Base-by-base conservation (phyloP, 768 basidiomycete genomes). In the Naganishia kalamii region DNA sequence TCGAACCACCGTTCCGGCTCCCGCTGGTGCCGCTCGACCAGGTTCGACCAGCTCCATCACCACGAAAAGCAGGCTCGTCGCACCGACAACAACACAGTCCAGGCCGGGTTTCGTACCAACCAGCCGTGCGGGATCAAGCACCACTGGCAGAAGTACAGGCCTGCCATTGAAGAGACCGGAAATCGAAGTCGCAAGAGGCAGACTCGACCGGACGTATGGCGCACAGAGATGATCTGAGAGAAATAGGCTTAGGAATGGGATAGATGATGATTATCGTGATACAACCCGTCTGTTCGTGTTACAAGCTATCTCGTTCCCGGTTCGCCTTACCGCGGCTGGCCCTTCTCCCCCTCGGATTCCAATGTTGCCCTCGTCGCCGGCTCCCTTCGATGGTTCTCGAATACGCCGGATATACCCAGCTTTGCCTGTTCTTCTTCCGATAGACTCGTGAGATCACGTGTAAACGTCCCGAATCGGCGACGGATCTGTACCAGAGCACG, bases 391-490 rank as follows among this genome's bases (percentile, higher is more conserved):
- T 35, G 63, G 15, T 47, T 44, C 40, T 64, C 63, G 30, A 64
- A 64, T 40, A 57, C 37, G 12, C 32, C 6, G 25, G 63, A 29
- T 15, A 64, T 41, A 17, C 63, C 50, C 30, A 64, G 50, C 10
- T 30, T 37, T 3, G 63, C 50, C 23, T 47, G 37, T 57, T 64
- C 63, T 12, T 51, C 50, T 4, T 52, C 63, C 23, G 63, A 64
- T 1, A 64, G 43, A 25, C 37, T 52, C 51, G 52, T 41, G 23
- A 64, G 21, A 29, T 50, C 54, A 21, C 40, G 41, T 12, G 50
- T 54, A 41, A 44, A 64, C 8, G 63, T 29, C 17, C 23, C 40
- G 48, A 64, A 64, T 30, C 47, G 63, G 8, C 63, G 63, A 29
- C 63, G 63, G n/a, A 64, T 43, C 63, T 64, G 40, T n/a, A 21